Evolutionary conservation across 441 rosid genomes (phyloP), one percentile per base, ranked within the genome.

Genomic region (Pelargonium myrrhifolium): DNA sequence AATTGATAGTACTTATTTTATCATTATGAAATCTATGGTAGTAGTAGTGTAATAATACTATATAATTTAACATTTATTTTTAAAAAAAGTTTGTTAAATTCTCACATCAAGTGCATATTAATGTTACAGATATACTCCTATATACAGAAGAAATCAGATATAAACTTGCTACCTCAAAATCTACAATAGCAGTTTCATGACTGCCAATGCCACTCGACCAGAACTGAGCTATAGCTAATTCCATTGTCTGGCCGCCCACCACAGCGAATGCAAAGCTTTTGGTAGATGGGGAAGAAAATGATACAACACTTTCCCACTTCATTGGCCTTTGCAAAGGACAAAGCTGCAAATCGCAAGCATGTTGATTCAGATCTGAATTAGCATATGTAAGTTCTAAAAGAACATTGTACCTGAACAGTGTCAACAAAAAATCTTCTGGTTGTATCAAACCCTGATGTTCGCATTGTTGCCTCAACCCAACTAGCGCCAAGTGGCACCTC

Each of bases 201-300:
- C 98, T 95, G 75, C 96, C 99, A 66, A 90, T 81, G 76, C 99
- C 99, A 78, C 99, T 95, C 62, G 97, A 87, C 98, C 99, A 92
- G 79, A 90, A 95, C 76, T 92, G 99, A 76, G 99, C 96, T 74
- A 95, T 70, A 69, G 88, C 89, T 72, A 95, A 83, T 80, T 95
- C 99, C 96, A 90, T 87, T 49, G 97, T 92, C 80, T 80, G 92
- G 70, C 99, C 98, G 79, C 90, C 83, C 70, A 86, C 85, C 65
- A 90, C 95, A 66, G 92, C 85, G 73, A 95, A 89, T 47, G 86
- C 39, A 78, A 86, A 95, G 78, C 88, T 86, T 86, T 92, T 86
- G 78, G 88, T 73, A 73, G 87, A 73, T 15, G 99, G 96, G 62
- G 96, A 92, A 69, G 99, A 84, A 66, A 90, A 87, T 6, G 86